A percentile compares a stretch with the other conserved stretches of the same genome.
These are phyloP conservation scores for Candida sanyaensis DNA, from an alignment of 1,139 yeast genomes.

Conservation along the genomic window DNA sequence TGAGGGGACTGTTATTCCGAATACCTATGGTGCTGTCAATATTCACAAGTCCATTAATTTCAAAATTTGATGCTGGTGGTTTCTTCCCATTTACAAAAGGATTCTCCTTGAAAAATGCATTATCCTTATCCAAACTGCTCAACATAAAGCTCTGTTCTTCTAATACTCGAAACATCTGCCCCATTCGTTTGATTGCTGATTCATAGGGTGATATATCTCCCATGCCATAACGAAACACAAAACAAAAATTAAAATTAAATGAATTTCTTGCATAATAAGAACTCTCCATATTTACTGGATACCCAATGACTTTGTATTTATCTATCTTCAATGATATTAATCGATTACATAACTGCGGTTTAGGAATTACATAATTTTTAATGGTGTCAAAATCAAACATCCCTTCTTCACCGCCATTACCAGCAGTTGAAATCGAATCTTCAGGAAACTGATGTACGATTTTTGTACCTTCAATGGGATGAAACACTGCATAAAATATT, in stretches of 20 bases:
- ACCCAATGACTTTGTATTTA: slow-evolving; percentile 78
- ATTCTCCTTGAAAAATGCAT: slow-evolving; percentile 34
- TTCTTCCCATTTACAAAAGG: slow-evolving; percentile 2
- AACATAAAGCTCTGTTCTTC: slow-evolving; percentile 86
- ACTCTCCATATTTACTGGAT: slow-evolving; percentile 81
- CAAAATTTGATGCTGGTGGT: not conserved
- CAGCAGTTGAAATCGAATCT: slow-evolving; percentile 43
- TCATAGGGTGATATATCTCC: slow-evolving; percentile 86
- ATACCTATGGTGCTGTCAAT: not conserved
- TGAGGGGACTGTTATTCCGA: slow-evolving; percentile 10
- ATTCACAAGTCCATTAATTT: not conserved
- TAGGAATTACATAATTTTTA: slow-evolving; percentile 90
- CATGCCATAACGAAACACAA: slow-evolving; percentile 76
- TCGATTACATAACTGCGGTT: slow-evolving; percentile 85
- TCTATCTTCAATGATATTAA: slow-evolving; percentile 74
- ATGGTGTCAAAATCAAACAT: slow-evolving; percentile 82
- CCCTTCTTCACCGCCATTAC: slow-evolving; percentile 19
- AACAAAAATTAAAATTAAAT: slow-evolving; percentile 89
- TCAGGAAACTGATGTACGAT: slow-evolving; percentile 90
- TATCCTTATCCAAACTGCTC: slow-evolving; percentile 51
- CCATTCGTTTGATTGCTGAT: slow-evolving; percentile 79
- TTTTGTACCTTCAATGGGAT: slow-evolving; percentile 93
- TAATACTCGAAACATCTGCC: slow-evolving; percentile 83
- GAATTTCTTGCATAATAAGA: slow-evolving; percentile 83
- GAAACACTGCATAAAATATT: slow-evolving; percentile 87